Percentiles rank a stretch among this genome's conserved stretches.
phyloP scores from a whole-genome alignment of 441 rosid genomes.

The Populus hybrid region DNA sequence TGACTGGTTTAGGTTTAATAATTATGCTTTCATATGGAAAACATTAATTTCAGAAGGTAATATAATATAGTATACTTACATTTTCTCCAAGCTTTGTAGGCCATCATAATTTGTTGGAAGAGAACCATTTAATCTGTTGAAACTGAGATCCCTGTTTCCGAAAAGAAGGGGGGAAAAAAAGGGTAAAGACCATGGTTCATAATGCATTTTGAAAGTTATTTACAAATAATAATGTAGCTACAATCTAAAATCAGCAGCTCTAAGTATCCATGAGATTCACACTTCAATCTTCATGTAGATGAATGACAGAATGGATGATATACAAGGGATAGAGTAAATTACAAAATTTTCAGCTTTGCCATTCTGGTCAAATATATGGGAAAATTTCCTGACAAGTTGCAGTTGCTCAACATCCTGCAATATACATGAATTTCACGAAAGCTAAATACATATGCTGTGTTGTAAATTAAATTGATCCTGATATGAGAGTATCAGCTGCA shows the following conservation, averaged over 20 bases:
- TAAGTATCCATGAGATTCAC: background rate
- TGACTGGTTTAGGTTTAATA: no score
- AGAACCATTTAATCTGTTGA: no score
- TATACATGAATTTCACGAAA: constrained; percentile 3
- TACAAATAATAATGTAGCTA: background rate
- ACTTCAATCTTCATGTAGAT: no score
- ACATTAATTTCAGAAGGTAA: no score
- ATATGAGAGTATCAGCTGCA: background rate
- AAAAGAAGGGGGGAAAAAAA: no score
- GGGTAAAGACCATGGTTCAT: no score
- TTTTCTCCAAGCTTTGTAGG: no score
- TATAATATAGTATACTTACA: no score
- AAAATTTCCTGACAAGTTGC: constrained; percentile 39
- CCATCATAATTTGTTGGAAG: no score
- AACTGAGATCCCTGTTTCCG: no score
- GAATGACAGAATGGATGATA: background rate
- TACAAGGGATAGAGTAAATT: background rate
- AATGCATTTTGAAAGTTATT: background rate
- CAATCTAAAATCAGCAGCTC: background rate
- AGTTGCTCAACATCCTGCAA: constrained; percentile 41
- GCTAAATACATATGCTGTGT: background rate
- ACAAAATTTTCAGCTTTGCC: constrained; percentile 23
- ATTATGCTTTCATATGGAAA: no score
- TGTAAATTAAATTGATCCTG: background rate
- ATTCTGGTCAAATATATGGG: constrained; percentile 13